Base-by-base conservation (phyloP, 2,329 filamentous ascomycete genomes). In the Teratosphaeria zuluensis region DNA sequence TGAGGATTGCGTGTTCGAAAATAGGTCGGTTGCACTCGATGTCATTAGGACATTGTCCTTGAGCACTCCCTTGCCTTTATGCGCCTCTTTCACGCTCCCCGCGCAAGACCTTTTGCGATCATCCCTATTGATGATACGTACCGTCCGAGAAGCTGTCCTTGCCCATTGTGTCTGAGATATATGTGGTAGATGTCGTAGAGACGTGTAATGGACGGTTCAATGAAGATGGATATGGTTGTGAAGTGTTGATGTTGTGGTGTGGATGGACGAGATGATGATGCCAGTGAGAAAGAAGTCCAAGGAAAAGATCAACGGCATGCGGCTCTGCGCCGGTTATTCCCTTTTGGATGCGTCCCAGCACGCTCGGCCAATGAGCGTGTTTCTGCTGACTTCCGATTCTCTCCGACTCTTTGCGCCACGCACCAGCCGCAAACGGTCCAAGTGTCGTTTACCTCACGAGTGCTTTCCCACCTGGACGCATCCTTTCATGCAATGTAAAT, bases 61-160 rank as follows among this genome's bases (percentile, higher is more conserved):
- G 32, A 35, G 30, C 54, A 60, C 58, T 35, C 19, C 14, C 21
- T 28, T 19, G 32, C 51, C 42, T 56, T 14, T 24, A 51, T 56
- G 31, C 54, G 55, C 58, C 38, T 32, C 51, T 24, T 19, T 28
- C 14, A 21, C 21, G 38, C 12, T 55, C 51, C 12, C 14, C 21
- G 16, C 31, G 28, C 31, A 53, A 33, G 24, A 28, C 28, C 28
- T 9, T 8, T 19, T 16, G 52, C 60, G 56, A 62, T 48, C 19
- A 48, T 48, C 42, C 42, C 42, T 19, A 48, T 48, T 21, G 42
- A 19, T n/a, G 51, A 46, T 21, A 60, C 71, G 53, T 72, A 73
- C 71, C 71, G 46, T 68, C 64, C 57, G 70, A 62, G 67, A 72
- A 72, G 65, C 65, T 64, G 62, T 72, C 71, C 67, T 73, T 73